Evolutionary conservation across 306 rosid species (phyloP).

Genomic region (Prunus padus): DNA sequence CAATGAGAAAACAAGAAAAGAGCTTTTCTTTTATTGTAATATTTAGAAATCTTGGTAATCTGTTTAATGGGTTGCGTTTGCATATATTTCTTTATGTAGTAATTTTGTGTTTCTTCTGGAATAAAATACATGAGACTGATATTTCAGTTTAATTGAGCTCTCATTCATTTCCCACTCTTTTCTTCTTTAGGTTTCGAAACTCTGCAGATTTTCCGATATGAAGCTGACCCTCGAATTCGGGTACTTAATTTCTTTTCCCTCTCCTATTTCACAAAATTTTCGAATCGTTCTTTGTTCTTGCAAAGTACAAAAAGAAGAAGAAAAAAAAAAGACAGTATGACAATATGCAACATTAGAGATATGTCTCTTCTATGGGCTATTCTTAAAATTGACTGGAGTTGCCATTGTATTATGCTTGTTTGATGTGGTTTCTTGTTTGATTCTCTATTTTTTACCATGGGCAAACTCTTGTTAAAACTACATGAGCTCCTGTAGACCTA

Average conservation of each 20-base stretch:
- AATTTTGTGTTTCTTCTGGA: background rate
- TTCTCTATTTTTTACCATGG: background rate
- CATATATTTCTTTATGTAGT: too few relatives aligned
- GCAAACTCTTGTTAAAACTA: background rate
- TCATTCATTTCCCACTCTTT: background rate
- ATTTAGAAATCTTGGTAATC: background rate
- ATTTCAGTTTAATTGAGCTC: background rate
- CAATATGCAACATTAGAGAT: background rate
- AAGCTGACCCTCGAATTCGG: slow-evolving; percentile 85
- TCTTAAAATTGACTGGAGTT: background rate
- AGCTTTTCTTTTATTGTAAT: too few relatives aligned
- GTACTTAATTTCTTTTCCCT: slow-evolving; percentile 34
- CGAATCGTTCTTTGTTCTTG: background rate
- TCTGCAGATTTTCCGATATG: slow-evolving; percentile 37
- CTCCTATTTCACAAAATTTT: background rate
- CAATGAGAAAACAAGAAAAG: too few relatives aligned
- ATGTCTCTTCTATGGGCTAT: background rate
- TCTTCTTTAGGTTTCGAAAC: background rate
- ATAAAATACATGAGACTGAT: background rate
- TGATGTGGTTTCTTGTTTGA: background rate
- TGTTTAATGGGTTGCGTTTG: background rate
- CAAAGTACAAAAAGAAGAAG: background rate
- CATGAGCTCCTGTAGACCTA: background rate
- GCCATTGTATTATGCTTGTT: background rate
- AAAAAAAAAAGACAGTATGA: background rate